A percentile compares a stretch with the other conserved stretches of the same genome.
Evolutionary conservation across 2,329 filamentous ascomycete species (phyloP).

Genomic region (Clarireedia paspali): DNA sequence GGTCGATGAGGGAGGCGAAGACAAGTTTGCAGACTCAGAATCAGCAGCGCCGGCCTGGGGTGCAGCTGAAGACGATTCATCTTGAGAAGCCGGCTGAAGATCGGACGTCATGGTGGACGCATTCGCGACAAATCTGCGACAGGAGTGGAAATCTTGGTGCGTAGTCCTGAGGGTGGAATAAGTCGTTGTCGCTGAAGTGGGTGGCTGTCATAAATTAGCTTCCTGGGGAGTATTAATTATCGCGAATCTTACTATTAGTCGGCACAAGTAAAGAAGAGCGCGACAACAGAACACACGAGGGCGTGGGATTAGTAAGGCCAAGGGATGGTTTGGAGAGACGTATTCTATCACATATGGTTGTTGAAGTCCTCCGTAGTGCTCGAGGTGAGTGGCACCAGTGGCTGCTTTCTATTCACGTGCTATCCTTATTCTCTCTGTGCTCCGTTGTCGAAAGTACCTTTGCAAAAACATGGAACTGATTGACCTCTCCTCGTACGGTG

Average conservation of each 20-base stretch:
- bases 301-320: not conserved
- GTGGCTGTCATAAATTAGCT: not conserved
- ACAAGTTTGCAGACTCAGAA: constrained; percentile 17
- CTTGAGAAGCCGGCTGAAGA: constrained; percentile 20
- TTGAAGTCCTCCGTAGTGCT: no score
- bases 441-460: no score
- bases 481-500: no score
- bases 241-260: not conserved
- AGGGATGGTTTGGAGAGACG: not conserved
- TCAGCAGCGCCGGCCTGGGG: not conserved
- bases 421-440: no score
- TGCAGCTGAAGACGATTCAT: constrained; percentile 6
- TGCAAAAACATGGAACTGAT: no score
- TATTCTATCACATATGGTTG: not conserved
- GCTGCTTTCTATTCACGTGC: no score
- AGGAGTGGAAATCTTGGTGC: not conserved
- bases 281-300: not conserved
- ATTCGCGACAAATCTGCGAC: constrained; percentile 22
- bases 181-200: not conserved
- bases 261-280: not conserved
- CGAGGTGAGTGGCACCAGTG: no score
- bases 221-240: not conserved
- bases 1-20: constrained; percentile 15
- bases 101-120: constrained; percentile 28
- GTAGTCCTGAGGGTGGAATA: not conserved